Base-by-base conservation (phyloP, 441 rosid species). In the Viola pubescens region DNA sequence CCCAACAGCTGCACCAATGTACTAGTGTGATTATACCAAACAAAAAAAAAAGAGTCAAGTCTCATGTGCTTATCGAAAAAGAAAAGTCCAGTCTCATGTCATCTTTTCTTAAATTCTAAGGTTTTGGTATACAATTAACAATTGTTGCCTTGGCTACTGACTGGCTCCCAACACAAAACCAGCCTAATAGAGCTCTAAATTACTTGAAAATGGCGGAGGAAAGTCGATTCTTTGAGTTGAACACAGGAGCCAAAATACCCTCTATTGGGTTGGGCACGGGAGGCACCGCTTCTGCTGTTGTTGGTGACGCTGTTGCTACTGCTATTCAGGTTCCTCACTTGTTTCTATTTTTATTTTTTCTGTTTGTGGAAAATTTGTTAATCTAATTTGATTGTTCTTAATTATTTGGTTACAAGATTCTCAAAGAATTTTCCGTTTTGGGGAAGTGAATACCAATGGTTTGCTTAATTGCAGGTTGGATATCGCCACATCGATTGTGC, bases 241-340 rank as follows among this genome's bases (percentile, higher is more conserved):
- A 80, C 57, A 79, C 83, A 0, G 82, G 82, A 37, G 79, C 83
- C 46, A 80, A 73, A 71, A 77, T 81, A 10, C 84, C 85, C 2
- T 70, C 77, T 2, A 75, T 75, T 60, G 84, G 84, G 16, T 74
- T 81, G 6, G 88, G 86, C 55, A 81, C 85, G 3, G 73, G 85
- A 83, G 75, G 77, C 59, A 78, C 84, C 50, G 69, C 72, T 45
- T 76, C 82, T 0, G 82, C 77, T 40, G 72, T 63, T 0, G 84
- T 79, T 7, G 77, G 70, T 12, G 68, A 77, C 39, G 79, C 81
- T 11, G 73, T 81, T 57, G 65, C 65, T 14, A 62, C 71, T 38
- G 82, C 86, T 7, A 68, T 74, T 58, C 61, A 74, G 79, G 83
- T 82, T 67, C 52, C 41, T 1, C 14, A 60, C 46, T 48, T 39